Conservation (phyloP, 345 rosid genomes). For the Eucalyptus melliodora region DNA sequence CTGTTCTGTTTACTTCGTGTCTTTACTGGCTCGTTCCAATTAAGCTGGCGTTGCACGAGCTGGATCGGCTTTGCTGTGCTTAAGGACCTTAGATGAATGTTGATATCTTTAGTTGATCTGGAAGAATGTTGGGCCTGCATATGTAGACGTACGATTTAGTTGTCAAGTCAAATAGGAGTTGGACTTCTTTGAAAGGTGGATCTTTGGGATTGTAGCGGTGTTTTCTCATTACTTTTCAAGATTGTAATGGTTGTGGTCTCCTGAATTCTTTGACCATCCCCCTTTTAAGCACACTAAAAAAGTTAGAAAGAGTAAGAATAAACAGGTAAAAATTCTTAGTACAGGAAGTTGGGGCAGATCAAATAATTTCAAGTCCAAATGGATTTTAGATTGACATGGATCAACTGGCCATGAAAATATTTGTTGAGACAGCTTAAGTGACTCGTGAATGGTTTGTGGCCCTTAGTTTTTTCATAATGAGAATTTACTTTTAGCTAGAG, state of each 20-base stretch:
- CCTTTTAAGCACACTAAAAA: background rate
- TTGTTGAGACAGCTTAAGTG: rapidly evolving
- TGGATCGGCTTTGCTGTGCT: background rate
- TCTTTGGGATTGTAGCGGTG: background rate
- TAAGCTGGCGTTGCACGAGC: background rate
- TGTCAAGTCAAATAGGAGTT: background rate
- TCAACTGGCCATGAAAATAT: rapidly evolving
- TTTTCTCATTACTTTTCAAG: rapidly evolving
- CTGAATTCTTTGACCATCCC: rapidly evolving
- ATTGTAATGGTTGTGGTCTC: background rate
- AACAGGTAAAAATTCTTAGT: background rate
- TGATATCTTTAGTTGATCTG: background rate
- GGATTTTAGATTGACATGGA: background rate
- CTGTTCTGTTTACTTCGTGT: background rate
- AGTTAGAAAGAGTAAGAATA: background rate
- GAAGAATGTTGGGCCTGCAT: background rate
- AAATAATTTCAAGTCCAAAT: rapidly evolving
- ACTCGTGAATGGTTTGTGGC: background rate
- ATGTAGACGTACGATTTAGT: background rate
- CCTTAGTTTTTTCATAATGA: rapidly evolving
- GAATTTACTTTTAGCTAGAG: background rate
- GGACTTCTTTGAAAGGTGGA: background rate
- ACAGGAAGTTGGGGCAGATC: background rate
- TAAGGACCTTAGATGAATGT: background rate
- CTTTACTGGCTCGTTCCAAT: background rate